Conservation (phyloP, 257 asterid species). For the Verbascum thapsus region DNA sequence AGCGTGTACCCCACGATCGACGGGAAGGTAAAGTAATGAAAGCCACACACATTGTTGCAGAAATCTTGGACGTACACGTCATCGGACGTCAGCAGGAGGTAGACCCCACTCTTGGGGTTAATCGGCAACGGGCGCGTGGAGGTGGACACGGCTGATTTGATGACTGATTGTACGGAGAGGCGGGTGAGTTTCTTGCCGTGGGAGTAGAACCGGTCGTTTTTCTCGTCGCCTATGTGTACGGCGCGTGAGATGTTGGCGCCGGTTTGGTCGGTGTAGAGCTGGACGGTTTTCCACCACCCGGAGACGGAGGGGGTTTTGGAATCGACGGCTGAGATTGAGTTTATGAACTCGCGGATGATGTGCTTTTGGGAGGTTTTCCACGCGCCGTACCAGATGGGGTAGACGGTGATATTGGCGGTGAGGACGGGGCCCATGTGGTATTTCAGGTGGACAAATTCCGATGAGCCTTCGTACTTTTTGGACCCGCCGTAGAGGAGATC, state of each 20-base stretch:
- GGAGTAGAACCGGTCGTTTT: conserved; percentile 65
- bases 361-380: conserved; percentile 74
- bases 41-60: conserved; percentile 75
- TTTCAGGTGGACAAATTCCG: conserved; percentile 65
- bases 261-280: conserved; percentile 75
- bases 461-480: conserved; percentile 85
- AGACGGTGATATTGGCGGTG: conserved; percentile 69
- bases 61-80: conserved; percentile 79
- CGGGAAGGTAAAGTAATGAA: conserved; percentile 85
- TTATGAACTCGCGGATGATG: conserved; percentile 82
- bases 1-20: conserved; percentile 90
- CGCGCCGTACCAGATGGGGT: conserved; percentile 87
- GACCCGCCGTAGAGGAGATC: conserved; percentile 61
- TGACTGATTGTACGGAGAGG: conserved; percentile 64
- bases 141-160: conserved; percentile 67
- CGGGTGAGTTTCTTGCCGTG: conserved; percentile 72
- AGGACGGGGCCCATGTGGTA: conserved; percentile 97
- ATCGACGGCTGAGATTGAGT: conserved; percentile 60
- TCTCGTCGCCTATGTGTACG: conserved; percentile 64
- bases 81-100: conserved; percentile 68
- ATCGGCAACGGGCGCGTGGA: conserved; percentile 67
- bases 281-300: conserved; percentile 89
- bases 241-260: conserved; percentile 58
- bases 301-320: conserved; percentile 63
- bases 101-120: conserved; percentile 70